Conservation (phyloP, 768 basidiomycete species). For the Termitomyces sp. region DNA sequence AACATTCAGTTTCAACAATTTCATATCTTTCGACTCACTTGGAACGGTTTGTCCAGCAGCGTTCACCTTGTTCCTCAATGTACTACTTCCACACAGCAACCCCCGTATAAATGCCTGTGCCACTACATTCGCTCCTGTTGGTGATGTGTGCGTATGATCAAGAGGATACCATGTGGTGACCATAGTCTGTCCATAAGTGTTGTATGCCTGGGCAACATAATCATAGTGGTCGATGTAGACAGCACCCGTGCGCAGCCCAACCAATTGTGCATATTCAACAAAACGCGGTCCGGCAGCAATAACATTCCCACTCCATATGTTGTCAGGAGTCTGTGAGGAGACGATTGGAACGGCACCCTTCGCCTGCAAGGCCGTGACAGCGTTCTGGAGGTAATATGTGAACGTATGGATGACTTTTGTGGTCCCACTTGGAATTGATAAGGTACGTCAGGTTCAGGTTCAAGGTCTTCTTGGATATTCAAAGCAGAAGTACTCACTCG, state of each 20-base stretch:
- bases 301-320: conserved; percentile 35
- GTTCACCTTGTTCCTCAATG: conserved; percentile 21
- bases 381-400: conserved; percentile 43
- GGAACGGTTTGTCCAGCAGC: background rate
- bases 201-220: conserved; percentile 40
- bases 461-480: background rate
- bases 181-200: conserved; percentile 34
- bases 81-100: conserved; percentile 33
- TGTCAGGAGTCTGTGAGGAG: conserved; percentile 45
- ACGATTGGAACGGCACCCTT: conserved; percentile 48
- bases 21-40: background rate
- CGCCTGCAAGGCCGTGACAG: conserved; percentile 34
- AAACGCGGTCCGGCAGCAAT: conserved; percentile 39
- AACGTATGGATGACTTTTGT: conserved; percentile 40
- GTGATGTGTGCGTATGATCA: conserved; percentile 45
- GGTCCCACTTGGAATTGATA: conserved; percentile 27
- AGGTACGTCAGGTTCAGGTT: background rate
- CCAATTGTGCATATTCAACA: conserved; percentile 39
- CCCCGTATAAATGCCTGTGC: conserved; percentile 47
- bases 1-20: background rate
- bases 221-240: conserved; percentile 45
- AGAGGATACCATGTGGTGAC: conserved; percentile 38
- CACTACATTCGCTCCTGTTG: conserved; percentile 42
- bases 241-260: conserved; percentile 32
- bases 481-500: background rate